These are phyloP conservation scores for apple (Malus domestica) DNA, from an alignment of 306 rosid species.

Conservation along the genomic window DNA sequence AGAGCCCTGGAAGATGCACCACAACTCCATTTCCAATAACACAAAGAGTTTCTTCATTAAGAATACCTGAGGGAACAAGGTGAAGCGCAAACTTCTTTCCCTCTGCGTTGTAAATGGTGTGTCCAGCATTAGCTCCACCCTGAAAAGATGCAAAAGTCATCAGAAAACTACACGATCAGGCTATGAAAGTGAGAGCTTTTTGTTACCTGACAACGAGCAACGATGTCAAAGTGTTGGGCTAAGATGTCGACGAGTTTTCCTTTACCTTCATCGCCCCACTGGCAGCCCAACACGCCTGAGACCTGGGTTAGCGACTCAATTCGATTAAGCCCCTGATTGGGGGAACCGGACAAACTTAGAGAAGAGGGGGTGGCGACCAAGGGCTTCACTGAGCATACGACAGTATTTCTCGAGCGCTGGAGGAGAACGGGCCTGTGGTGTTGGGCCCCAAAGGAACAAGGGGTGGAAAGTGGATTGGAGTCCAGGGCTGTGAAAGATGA, in stretches of 20 bases:
- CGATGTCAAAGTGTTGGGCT: conserved; percentile 80
- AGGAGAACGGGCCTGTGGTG: neutral
- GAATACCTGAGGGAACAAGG: conserved; percentile 90
- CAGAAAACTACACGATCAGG: neutral
- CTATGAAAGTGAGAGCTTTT: neutral
- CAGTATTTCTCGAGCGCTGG: conserved; percentile 14
- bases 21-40: conserved; percentile 95
- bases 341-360: conserved; percentile 37
- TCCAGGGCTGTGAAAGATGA: conserved; percentile 44
- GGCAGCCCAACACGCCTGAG: conserved; percentile 83
- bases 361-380: conserved; percentile 34
- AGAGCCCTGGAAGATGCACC: conserved; percentile 82
- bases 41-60: conserved; percentile 78
- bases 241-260: conserved; percentile 90
- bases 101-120: conserved; percentile 88
- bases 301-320: conserved; percentile 75
- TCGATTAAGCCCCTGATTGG: conserved; percentile 20
- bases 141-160: neutral
- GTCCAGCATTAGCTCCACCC: conserved; percentile 99
- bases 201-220: conserved; percentile 94
- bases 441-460: conserved; percentile 20
- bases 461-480: conserved; percentile 33
- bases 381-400: conserved; percentile 48
- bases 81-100: conserved; percentile 96
- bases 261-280: conserved; percentile 98